These are phyloP conservation scores for Fusarium continuum DNA, from an alignment of 2,329 filamentous ascomycete genomes.

Conservation along the genomic window DNA sequence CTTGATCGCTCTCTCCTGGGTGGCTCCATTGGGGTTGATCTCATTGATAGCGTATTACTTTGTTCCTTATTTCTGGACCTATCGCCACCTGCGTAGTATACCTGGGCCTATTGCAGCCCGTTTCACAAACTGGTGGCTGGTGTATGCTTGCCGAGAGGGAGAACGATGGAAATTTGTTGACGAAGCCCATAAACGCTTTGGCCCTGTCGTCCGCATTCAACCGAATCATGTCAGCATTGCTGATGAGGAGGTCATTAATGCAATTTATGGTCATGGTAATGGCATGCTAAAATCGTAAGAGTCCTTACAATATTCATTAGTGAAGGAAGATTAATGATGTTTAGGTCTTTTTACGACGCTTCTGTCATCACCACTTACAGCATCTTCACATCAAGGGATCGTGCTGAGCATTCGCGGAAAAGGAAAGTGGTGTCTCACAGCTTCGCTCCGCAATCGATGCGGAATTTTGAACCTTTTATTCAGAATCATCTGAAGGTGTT, in stretches of 20 bases:
- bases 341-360: constrained; percentile 1
- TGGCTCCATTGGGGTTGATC: background rate
- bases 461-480: background rate
- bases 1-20: background rate
- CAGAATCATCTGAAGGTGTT: background rate
- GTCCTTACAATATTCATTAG: accelerated
- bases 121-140: too few relatives aligned
- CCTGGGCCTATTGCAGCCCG: too few relatives aligned
- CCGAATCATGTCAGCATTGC: background rate
- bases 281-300: constrained; percentile 3
- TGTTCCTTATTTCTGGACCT: too few relatives aligned
- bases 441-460: background rate
- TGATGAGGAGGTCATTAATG: background rate
- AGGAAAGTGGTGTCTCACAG: background rate
- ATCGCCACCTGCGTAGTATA: too few relatives aligned
- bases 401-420: constrained; percentile 4
- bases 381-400: background rate
- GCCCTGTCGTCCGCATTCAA: background rate
- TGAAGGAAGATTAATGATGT: background rate
- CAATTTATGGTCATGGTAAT: constrained; percentile 5
- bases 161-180: background rate
- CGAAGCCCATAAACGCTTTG: background rate
- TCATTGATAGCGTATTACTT: background rate
- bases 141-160: too few relatives aligned
- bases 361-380: background rate